Percentiles rank a stretch among this genome's conserved stretches.
Evolutionary conservation across 306 rosid genomes (phyloP).

Genomic region (Vigna mungo): DNA sequence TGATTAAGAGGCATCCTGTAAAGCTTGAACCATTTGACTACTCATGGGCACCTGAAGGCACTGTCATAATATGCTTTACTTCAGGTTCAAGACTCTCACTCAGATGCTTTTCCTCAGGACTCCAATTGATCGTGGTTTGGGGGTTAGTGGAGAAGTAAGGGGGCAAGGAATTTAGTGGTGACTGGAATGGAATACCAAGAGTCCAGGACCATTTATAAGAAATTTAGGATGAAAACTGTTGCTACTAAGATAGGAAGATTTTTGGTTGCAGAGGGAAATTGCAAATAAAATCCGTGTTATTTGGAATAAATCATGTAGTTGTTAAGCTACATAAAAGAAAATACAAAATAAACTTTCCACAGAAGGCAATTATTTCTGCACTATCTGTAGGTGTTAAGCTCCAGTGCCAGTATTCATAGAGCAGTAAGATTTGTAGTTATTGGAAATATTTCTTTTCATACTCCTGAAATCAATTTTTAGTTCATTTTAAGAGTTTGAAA

Average conservation of each 20-base stretch:
- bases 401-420: too few species aligned
- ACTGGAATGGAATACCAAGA: neutral
- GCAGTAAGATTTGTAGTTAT: neutral
- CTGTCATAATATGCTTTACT: constrained; percentile 82
- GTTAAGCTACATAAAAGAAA: too few species aligned
- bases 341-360: too few species aligned
- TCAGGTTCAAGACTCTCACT: constrained; percentile 67
- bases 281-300: too few species aligned
- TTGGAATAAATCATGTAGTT: too few species aligned
- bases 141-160: neutral
- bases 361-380: neutral
- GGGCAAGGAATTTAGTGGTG: neutral
- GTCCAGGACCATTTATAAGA: neutral
- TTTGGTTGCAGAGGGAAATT: neutral
- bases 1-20: constrained; percentile 54
- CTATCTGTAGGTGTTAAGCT: neutral
- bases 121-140: neutral
- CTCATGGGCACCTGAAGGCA: constrained; percentile 73
- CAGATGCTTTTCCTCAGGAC: neutral
- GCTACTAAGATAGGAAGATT: neutral
- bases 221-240: neutral
- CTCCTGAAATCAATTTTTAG: too few species aligned
- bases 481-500: neutral
- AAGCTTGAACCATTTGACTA: constrained; percentile 50
- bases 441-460: too few species aligned